Base-by-base conservation (phyloP, 805 yeast species). In the Pichia cabralensis region DNA sequence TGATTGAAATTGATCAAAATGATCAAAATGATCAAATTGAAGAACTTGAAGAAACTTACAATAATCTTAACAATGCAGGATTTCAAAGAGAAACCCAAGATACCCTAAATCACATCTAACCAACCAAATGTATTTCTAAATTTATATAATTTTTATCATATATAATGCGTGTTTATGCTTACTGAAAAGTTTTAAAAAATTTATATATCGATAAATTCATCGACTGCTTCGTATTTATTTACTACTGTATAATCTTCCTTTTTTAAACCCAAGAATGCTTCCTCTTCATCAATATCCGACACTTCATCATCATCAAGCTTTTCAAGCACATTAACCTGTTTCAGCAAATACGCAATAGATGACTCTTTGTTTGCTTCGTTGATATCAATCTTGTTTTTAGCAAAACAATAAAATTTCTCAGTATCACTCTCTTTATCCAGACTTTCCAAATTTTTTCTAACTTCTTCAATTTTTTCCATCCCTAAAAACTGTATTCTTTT, bases 211-310 rank as follows among this genome's bases (percentile, higher is more conserved):
- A n/a, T n/a, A n/a, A n/a, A n/a, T n/a, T n/a, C n/a, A n/a, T n/a
- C n/a, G n/a, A n/a, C n/a, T n/a, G n/a, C n/a, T n/a, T n/a, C 38
- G 16, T 46, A 45, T 8, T 35, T 30, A 18, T 41, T 36, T 5
- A 38, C 34, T 5, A 35, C 34, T 14, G 44, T 42, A 26, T 43
- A 49, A 39, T 51, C 56, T 3, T 34, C 33, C 8, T 23, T 21
- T 22, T 43, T 34, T 18, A 51, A 37, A 4, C 50, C 55, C 19
- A 38, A 40, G 25, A 48, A 51, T 15, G 43, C 40, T 20, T 33
- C 29, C 6, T 34, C 36, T 10, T 44, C 46, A 18, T 36, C 27
- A 14, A 33, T 25, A 8, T 35, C 33, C 15, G 11, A 13, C 11
- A 40, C 24, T 14, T 40, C 33, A 14, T 35, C 12, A 7, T 16